Base-by-base conservation (phyloP, 257 asterid genomes). In the Thymus quinquecostatus region DNA sequence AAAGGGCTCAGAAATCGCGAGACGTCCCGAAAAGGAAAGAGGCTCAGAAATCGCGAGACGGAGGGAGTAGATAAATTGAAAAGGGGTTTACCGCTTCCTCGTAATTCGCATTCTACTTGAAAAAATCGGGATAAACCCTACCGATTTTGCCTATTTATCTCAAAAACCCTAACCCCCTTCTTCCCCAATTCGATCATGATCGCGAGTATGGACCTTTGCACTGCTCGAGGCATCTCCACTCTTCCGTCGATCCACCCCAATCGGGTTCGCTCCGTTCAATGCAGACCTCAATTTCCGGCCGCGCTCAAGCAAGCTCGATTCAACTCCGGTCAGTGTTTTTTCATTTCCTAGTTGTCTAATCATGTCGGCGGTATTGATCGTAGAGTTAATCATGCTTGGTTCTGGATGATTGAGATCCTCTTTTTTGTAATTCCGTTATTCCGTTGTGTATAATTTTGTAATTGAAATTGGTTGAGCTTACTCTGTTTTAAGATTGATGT, bases 141-240 rank as follows among this genome's bases (percentile, higher is more conserved):
- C 73, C 67, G 2, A 64, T 5, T 34, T 47, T 50, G n/a, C 73
- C 54, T 71, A 75, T 70, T 32, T 64, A 57, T 60, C 33, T 43
- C 56, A 38, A 45, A 60, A 81, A 73, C 72, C 81, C 76, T 59
- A 54, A 43, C 55, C 36, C 30, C 58, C 7, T 0, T 5, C 21
- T 21, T 45, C 8, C 30, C 28, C 4, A n/a, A 28, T 27, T n/a
- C 29, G 12, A 12, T 1, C 32, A 13, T 43, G 68, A 74, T 45
- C 41, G 28, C 21, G 12, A 77, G 29, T 45, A 85, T 89, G 94
- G 87, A 81, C 84, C 75, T 85, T 0, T 81, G 82, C 82, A 67
- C 81, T n/a, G 85, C 76, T 77, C 82, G 76, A 78, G 72, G 86
- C 66, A 54, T 79, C 53, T 75, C 84, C 1, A 71, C 69, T 67